Evolutionary conservation across 371 early-diverging fungal genomes (phyloP), one percentile per base, ranked within the genome.

Genomic region (Zychaea mexicana): DNA sequence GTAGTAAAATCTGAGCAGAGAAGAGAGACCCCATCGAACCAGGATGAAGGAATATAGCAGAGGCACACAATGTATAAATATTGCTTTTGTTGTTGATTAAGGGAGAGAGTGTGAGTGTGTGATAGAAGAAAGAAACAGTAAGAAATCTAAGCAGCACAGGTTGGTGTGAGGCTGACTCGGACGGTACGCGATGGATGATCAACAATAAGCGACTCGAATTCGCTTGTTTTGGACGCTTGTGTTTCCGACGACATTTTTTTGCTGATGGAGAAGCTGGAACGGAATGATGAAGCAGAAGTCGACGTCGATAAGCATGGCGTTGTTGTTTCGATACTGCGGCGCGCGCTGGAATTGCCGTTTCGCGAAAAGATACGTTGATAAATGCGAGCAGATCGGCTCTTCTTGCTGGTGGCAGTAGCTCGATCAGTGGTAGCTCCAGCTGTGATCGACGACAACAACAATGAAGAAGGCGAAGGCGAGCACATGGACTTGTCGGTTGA

Each of bases 141-240:
- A 21, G 28, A 42, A 27, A 58, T 42, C 53, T 61, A 61, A 32
- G 42, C 62, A 27, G 62, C 62, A 12, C 62, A 61, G 22, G 39
- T 38, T 17, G 62, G 62, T 7, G 62, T 61, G 10, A 61, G 27
- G 39, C 38, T 61, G 36, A 61, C 62, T 10, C 53, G 62, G 26
- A 61, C 53, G 8, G 62, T 61, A 10, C 62, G 32, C 6, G 62
- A 53, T 15, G 62, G 62, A 39, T 61, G 46, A 10, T 61, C 62
- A 26, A 53, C 42, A 42, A 61, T 61, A 22, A 61, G 62, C 8
- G 62, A 33, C n/a, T 61, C 62, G 9, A 61, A 42, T 52, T 61
- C 62, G 27, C 49, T 32, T 12, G 52, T 53, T 19, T 61, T 61
- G 7, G 62, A 61, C 3, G 62, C 32, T 28, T 52, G 39, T 2